Evolutionary conservation across 495 filamentous ascomycete genomes (phyloP), one percentile per base, ranked within the genome.

Genomic region (Neurospora discreta): DNA sequence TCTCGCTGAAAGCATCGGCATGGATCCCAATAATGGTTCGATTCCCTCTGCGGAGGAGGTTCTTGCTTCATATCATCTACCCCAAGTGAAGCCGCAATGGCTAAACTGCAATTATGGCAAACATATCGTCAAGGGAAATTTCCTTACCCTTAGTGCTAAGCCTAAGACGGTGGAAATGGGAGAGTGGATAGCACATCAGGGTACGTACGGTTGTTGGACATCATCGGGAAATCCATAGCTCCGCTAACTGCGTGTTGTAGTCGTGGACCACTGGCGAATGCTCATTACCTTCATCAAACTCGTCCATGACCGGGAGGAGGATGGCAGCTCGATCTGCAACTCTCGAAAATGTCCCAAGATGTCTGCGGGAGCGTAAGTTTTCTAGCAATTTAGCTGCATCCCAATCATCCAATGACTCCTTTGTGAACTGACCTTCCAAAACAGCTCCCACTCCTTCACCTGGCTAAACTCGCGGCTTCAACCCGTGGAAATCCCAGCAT

Each of bases 181-280:
- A 46, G 94, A 98, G 78, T 98, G 94, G 94, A 83, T 97, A 76
- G 93, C 94, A 72, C 94, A 98, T 81, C 94, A 97, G 86, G 90
- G 94, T 95, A 85, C 82, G 87, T 77, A 6, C 44, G 43, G 67
- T 70, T 36, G 10, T 71, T 3, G 72, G 26, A 39, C 38, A 38
- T 23, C 41, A 36, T 23, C 43, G 33, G 30, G 30, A 4, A 43
- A 38, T 52, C 11, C 15, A 23, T 26, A 5, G 46, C 15, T 71
- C 41, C 18, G 23, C 69, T 68, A 16, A 74, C 68, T 41, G 13
- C 38, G n/a, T 39, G 15, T 30, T 18, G 70, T 80, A 96, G 93
- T 94, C 74, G 93, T 97, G 73, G 93, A 97, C 81, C 92, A 97
- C 77, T 95, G 93, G 81, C 89, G 93, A 44, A 87, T 93, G 73